Evolutionary conservation across 768 basidiomycete species (phyloP), one percentile per base, ranked within the genome.

Genomic region (Cyclocybe cylindracea): DNA sequence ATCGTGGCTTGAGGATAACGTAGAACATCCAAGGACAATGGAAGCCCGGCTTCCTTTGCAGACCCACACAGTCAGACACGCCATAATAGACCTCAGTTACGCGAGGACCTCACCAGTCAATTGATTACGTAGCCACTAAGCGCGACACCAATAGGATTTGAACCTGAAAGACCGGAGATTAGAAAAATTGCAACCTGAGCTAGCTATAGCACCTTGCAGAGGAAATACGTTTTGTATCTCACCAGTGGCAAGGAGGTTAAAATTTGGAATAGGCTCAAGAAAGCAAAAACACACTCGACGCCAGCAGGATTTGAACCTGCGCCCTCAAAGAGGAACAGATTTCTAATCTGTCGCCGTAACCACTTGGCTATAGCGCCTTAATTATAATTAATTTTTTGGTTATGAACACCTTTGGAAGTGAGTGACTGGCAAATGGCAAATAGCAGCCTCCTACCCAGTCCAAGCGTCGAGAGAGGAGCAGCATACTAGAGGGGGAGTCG

Each of bases 261-360:
- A 29, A 13, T 1, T 10, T 29, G n/a, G 31, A 31, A 10, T 10
- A 10, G 31, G 18, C 6, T 50, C 5, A 4, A n/a, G 33, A 38
- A 45, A 18, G 18, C 35, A 29, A 44, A 35, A 46, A 35, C 33
- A 4, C 5, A 48, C 14, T n/a, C 80, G 80, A 82, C 78, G 77
- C 78, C 79, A 80, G 79, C 79, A 81, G 78, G 80, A 82, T 73
- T 82, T 71, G 80, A 82, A 83, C 82, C 79, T 82, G 76, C 82
- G 82, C 82, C 76, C 80, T 77, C 78, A 78, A 78, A 82, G 78
- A 77, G 81, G 76, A 82, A 83, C 78, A 82, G 80, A 83, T 82
- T 66, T 82, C 81, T 81, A 84, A 83, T 84, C 82, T 82, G 76
- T 82, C 83, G 83, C 83, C 81, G 81, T 85, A 85, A 85, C 83